Evolutionary conservation across 768 basidiomycete genomes (phyloP), one percentile per base, ranked within the genome.

Genomic region (Porphyrellus cyaneotinctus): DNA sequence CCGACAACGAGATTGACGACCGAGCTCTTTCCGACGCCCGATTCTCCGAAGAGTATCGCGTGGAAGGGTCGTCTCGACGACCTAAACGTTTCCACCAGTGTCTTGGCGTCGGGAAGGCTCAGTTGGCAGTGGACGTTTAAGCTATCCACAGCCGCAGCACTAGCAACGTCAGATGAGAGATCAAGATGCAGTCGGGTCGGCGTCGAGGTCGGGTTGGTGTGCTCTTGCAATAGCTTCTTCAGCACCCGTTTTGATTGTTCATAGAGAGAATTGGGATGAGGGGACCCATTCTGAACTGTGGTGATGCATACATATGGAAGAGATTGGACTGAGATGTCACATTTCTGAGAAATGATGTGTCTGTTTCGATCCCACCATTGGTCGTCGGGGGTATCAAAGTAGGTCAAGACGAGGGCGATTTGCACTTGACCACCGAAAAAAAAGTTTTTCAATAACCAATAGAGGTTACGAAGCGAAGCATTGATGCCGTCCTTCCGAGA

Each of bases 291-390:
- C 15, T 32, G 51, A 41, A 57, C 44, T 2, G 64, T 49, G 22
- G 64, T 66, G 38, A 68, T 53, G 51, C 64, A 60, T 44, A 44
- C 47, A 30, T 54, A 41, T 6, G 58, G 57, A 31, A 52, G 41
- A 39, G 17, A 45, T 33, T 55, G 49, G 32, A 51, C 49, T 9
- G 49, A 53, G 14, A 61, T 61, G 14, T 24, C 36, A 45, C 38
- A 61, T 53, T 3, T 51, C 22, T 52, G 53, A 43, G 53, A 67
- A 66, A 38, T 52, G 30, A 7, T 23, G 42, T 53, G 46, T 14
- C 64, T 51, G 38, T 75, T 75, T 42, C 56, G 39, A 9, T 44
- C 53, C 75, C 75, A 77, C 76, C 76, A 77, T n/a, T 54, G 51
- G 2, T 66, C 59, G 48, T 69, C 61, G 8, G 64, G 61, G 3